A percentile compares a stretch with the other conserved stretches of the same genome.
Evolutionary conservation across 2,329 filamentous ascomycete species (phyloP).

Genomic region (Calonectria hawksworthii): DNA sequence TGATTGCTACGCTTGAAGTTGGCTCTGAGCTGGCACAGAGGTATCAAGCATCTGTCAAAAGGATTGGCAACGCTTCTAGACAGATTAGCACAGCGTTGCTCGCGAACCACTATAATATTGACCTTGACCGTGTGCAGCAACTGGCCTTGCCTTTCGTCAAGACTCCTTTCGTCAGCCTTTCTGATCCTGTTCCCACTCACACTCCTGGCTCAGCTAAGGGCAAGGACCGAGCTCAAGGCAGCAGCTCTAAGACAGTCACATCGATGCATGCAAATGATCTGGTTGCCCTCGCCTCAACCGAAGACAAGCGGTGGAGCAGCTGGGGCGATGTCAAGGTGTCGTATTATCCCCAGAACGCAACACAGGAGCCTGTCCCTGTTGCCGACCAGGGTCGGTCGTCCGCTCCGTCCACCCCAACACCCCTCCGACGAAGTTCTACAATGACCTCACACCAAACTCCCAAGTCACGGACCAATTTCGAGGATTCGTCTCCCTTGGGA

Average conservation of each 20-base stretch:
- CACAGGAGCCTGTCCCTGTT: conserved; percentile 37
- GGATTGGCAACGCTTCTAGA: conserved; percentile 74
- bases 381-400: conserved; percentile 56
- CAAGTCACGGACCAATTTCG: conserved; percentile 49
- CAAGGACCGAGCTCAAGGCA: conserved; percentile 76
- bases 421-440: conserved; percentile 78
- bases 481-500: conserved; percentile 66
- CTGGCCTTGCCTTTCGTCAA: conserved; percentile 87
- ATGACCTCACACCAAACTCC: conserved; percentile 59
- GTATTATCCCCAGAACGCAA: conserved; percentile 74
- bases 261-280: conserved; percentile 87
- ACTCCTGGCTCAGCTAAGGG: conserved; percentile 75
- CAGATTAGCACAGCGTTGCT: conserved; percentile 81
- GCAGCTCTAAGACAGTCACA: conserved; percentile 62
- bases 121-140: conserved; percentile 85
- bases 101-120: conserved; percentile 86
- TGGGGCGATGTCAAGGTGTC: conserved; percentile 86
- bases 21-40: conserved; percentile 90
- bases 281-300: conserved; percentile 77
- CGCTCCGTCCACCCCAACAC: conserved; percentile 80
- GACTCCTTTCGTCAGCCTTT: conserved; percentile 68
- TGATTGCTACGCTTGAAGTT: conserved; percentile 84
- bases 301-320: conserved; percentile 74
- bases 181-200: conserved; percentile 66
- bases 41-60: conserved; percentile 90